Evolutionary conservation across 192 early-diverging fungal genomes (phyloP).

Genomic region (Linderina pennispora): DNA sequence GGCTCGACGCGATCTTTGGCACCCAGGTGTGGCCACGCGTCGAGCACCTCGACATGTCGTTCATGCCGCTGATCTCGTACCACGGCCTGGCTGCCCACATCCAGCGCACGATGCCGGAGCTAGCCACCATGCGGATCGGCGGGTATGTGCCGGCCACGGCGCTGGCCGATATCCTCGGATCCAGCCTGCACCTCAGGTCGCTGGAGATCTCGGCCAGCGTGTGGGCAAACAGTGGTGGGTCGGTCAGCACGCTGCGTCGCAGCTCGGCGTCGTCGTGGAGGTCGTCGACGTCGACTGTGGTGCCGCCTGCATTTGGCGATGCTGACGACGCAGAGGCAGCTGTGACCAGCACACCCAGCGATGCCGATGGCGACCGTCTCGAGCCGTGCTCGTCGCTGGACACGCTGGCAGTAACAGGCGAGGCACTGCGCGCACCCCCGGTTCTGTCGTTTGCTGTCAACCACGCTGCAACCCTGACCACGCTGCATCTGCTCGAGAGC

Average conservation of each 20-base stretch:
- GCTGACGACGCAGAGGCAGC: not conserved
- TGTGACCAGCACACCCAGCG: not conserved
- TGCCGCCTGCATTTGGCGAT: not conserved
- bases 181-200: conserved; percentile 8
- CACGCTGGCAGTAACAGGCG: conserved; percentile 17
- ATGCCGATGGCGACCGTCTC: not conserved
- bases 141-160: conserved; percentile 27
- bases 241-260: conserved; percentile 11
- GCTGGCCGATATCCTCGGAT: conserved; percentile 14
- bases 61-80: conserved; percentile 37
- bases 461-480: conserved; percentile 9
- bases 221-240: conserved; percentile 18
- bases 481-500: conserved; percentile 20
- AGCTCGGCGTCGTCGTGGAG: conserved; percentile 16
- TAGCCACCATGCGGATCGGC: conserved; percentile 24
- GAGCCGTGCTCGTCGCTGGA: conserved; percentile 2
- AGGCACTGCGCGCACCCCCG: conserved; percentile 17
- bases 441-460: conserved; percentile 22
- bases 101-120: conserved; percentile 18
- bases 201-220: conserved; percentile 27
- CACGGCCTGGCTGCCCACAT: conserved; percentile 21
- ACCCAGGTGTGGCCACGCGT: conserved; percentile 17
- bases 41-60: conserved; percentile 33
- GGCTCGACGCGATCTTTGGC: conserved; percentile 26
- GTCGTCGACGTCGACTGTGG: conserved; percentile 14